Evolutionary conservation across 2,329 filamentous ascomycete genomes (phyloP), one percentile per base, ranked within the genome.

Genomic region (Colletotrichum sp.): DNA sequence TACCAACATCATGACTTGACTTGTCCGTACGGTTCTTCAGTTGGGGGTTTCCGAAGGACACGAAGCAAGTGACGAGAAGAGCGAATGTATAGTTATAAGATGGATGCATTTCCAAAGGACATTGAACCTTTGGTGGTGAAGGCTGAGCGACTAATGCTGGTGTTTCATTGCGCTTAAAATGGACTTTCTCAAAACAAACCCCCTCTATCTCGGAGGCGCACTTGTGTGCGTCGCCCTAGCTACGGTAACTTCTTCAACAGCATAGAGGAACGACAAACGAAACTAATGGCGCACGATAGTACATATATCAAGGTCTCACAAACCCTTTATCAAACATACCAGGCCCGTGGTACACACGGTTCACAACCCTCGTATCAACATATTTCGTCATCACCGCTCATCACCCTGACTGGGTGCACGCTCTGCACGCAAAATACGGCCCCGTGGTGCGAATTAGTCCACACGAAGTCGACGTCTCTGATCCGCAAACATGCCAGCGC

Each of bases 401-500:
- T 21, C 70, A 76, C 5, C 65, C 71, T 2, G 65, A 34, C 16
- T 76, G 74, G 74, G 67, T 76, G n/a, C 74, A 76, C 8, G 49
- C 60, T 0, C 9, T 76, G 10, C 74, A 76, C 66, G 71, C 70
- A 16, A 60, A 49, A 32, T 77, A 77, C n/a, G 75, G 75, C 13
- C 72, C 75, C 10, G 67, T 71, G 3, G 75, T 77, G 12, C 75
- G 75, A 18, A 66, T 71, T 6, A 62, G 49, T 21, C 75, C 75
- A 12, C 15, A 57, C 15, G 66, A 77, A 18, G 75, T 77, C 28
- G 77, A 76, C 69, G 57, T 82, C 4, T 72, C 78, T 13, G 78
- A 82, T 15, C 32, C 80, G 8, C 68, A 76, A 9, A 78, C 75
- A 57, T 69, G 80, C 52, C 81, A 79, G 44, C 72, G 69, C 84